These are phyloP conservation scores for Amanita rimosa DNA, from an alignment of 768 basidiomycete species.

Conservation along the genomic window DNA sequence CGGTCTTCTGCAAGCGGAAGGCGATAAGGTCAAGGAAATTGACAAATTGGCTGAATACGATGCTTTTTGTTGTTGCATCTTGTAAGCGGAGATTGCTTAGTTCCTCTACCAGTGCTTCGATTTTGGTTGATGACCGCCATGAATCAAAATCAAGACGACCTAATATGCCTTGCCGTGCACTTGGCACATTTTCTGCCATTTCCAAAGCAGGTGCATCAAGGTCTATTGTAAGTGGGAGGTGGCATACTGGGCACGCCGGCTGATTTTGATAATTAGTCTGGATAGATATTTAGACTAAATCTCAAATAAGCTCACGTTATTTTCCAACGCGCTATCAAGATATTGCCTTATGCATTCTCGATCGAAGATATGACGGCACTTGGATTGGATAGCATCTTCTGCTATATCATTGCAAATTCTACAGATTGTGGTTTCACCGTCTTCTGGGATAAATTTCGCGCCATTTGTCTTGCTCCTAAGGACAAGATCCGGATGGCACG, in stretches of 20 bases:
- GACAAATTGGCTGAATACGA: conserved; percentile 96
- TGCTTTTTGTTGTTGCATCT: conserved; percentile 88
- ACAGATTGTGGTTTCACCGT: conserved; percentile 76
- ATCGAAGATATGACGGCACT: conserved; percentile 91
- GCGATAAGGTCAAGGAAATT: conserved; percentile 91
- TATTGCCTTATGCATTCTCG: conserved; percentile 95
- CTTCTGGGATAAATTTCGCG: conserved; percentile 44
- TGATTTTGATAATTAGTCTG: conserved; percentile 16
- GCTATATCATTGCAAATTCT: conserved; percentile 95
- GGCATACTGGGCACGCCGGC: conserved; percentile 94
- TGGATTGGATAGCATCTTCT: conserved; percentile 92
- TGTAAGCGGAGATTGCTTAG: conserved; percentile 71
- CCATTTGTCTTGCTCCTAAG: conserved; percentile 77
- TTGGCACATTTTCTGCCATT: conserved; percentile 44
- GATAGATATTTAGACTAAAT: not conserved
- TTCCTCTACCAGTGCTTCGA: conserved; percentile 94
- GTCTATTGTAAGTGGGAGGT: conserved; percentile 86
- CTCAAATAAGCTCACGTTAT: conserved; percentile 32
- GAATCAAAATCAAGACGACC: conserved; percentile 80
- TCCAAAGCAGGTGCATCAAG: conserved; percentile 91
- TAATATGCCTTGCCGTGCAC: conserved; percentile 80
- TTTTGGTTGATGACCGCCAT: conserved; percentile 95
- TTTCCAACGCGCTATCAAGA: conserved; percentile 61
- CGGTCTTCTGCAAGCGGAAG: conserved; percentile 82
- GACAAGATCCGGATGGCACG: conserved; percentile 91